Evolutionary conservation across 768 basidiomycete species (phyloP).

Genomic region (Tylopilus vinaceipallidus): DNA sequence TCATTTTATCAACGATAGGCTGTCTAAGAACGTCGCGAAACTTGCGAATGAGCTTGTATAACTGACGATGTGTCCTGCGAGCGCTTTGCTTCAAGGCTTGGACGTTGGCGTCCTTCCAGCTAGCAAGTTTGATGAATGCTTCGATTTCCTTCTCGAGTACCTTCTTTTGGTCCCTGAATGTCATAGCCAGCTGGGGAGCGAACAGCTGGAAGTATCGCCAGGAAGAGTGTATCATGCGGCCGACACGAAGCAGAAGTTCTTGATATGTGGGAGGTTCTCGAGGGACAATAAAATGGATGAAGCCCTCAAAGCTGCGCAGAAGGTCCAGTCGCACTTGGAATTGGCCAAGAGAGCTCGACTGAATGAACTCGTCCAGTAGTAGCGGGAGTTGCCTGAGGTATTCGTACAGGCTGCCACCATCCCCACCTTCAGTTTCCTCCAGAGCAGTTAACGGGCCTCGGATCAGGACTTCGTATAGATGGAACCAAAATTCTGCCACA

Average conservation of each 20-base stretch:
- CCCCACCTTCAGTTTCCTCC: constrained; percentile 36
- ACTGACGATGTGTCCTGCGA: constrained; percentile 81
- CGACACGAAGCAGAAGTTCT: constrained; percentile 46
- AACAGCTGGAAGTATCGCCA: constrained; percentile 65
- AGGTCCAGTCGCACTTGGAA: constrained; percentile 66
- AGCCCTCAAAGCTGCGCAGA: constrained; percentile 63
- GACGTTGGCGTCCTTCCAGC: constrained; percentile 97
- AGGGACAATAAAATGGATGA: constrained; percentile 38
- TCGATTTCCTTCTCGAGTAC: constrained; percentile 77
- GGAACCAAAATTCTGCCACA: constrained; percentile 85
- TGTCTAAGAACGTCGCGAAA: constrained; percentile 88
- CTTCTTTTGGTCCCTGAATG: constrained; percentile 55
- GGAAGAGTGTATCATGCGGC: constrained; percentile 59
- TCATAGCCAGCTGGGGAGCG: constrained; percentile 40
- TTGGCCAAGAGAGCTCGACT: constrained; percentile 78
- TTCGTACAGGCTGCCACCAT: constrained; percentile 34
- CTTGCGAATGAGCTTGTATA: constrained; percentile 88
- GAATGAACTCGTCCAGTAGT: constrained; percentile 79
- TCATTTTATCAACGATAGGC: constrained; percentile 50
- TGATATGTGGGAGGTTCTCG: constrained; percentile 30
- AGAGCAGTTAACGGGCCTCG: constrained; percentile 56
- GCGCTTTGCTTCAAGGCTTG: constrained; percentile 92
- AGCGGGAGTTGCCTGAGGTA: constrained; percentile 71
- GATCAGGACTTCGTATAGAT: constrained; percentile 75
- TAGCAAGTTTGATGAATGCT: constrained; percentile 89